These are phyloP conservation scores for Ceriops tagal DNA, from an alignment of 345 rosid species.

Conservation along the genomic window DNA sequence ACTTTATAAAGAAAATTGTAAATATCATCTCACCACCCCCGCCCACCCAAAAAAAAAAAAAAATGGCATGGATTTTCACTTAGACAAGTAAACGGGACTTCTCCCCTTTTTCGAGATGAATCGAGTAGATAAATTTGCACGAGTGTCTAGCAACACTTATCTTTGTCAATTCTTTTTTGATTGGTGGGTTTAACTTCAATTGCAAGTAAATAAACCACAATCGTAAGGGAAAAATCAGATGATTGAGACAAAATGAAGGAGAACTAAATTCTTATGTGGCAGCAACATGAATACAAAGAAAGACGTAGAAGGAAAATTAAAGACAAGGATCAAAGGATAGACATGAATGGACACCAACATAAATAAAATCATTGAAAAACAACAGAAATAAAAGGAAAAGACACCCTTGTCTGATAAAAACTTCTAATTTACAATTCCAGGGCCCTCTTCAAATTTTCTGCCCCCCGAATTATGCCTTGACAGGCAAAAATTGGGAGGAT, in stretches of 20 bases:
- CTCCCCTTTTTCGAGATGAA: no score
- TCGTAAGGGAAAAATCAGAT: background rate
- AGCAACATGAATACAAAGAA: constrained; percentile 8
- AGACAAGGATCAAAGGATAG: constrained; percentile 19
- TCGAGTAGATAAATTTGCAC: background rate
- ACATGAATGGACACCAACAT: constrained; percentile 8
- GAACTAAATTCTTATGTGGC: background rate
- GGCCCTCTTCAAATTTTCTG: constrained; percentile 19
- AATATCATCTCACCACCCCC: no score
- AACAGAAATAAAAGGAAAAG: constrained; percentile 4
- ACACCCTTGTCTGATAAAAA: constrained; percentile 21
- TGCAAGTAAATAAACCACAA: background rate
- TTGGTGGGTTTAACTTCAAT: background rate
- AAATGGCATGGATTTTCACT: no score
- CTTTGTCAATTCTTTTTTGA: background rate
- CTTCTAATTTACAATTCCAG: constrained; percentile 38
- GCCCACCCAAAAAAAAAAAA: no score
- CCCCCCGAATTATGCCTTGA: background rate
- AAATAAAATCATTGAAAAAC: constrained; percentile 9
- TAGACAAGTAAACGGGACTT: no score
- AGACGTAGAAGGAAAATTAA: background rate
- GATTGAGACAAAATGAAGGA: background rate
- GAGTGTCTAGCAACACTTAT: background rate
- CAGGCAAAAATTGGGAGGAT: background rate
- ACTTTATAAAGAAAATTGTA: no score